These are phyloP conservation scores for Penicillium palitans DNA, from an alignment of 2,329 filamentous ascomycete genomes.

Conservation along the genomic window DNA sequence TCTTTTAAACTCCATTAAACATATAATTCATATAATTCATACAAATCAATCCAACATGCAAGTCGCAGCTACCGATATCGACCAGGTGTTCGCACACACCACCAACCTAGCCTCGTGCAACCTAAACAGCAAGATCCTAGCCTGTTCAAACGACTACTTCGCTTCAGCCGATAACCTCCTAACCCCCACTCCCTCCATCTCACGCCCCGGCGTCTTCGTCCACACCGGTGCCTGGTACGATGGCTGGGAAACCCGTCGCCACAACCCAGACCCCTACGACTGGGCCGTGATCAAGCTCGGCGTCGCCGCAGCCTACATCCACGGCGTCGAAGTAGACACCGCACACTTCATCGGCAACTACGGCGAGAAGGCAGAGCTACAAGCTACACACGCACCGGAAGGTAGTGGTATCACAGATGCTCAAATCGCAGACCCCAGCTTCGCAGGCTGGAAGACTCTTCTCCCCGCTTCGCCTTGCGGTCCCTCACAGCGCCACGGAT, in stretches of 20 bases:
- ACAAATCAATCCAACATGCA: neutral
- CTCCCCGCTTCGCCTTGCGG: slow-evolving; percentile 42
- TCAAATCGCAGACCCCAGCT: slow-evolving; percentile 36
- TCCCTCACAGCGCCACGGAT: slow-evolving; percentile 45
- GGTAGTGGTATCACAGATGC: slow-evolving; percentile 26
- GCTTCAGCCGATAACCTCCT: slow-evolving; percentile 60
- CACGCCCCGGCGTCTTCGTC: slow-evolving; percentile 59
- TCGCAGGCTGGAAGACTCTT: slow-evolving; percentile 41
- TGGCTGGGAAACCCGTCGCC: slow-evolving; percentile 63
- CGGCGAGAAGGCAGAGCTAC: slow-evolving; percentile 44
- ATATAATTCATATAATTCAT: neutral
- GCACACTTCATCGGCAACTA: slow-evolving; percentile 50
- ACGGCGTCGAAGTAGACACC: slow-evolving; percentile 49
- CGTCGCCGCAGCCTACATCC: slow-evolving; percentile 45
- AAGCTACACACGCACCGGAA: slow-evolving; percentile 34
- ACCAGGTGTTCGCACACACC: slow-evolving; percentile 55
- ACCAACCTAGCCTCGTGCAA: slow-evolving; percentile 49
- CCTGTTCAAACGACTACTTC: slow-evolving; percentile 63
- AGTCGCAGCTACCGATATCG: slow-evolving; percentile 53
- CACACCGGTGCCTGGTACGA: slow-evolving; percentile 65
- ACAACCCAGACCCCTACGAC: slow-evolving; percentile 59
- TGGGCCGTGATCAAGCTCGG: slow-evolving; percentile 62
- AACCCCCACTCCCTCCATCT: slow-evolving; percentile 57
- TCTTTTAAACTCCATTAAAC: neutral
- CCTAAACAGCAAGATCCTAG: slow-evolving; percentile 56